Evolutionary conservation across 129 eudicot species (phyloP), one percentile per base, ranked within the genome.

Genomic region (Silybum marianum): DNA sequence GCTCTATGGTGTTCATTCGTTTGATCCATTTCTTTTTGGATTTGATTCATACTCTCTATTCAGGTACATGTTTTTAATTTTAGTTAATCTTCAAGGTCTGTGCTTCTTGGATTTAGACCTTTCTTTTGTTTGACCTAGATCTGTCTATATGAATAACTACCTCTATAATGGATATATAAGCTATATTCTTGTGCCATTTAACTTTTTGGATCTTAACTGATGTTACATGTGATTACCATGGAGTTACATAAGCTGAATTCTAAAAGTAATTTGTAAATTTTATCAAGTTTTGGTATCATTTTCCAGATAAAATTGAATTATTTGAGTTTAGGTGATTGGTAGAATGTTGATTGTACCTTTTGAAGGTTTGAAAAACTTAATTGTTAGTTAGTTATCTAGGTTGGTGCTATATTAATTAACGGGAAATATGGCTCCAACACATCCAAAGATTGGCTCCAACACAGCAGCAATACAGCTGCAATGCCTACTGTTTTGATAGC

Each of bases 401-500:
- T 72, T 51, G 24, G 10, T 19, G 24, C 24, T 19, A 60, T 60
- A 16, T 67, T 28, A 25, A 72, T 63, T 24, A 28, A 51, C 82
- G 62, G 87, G 88, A 30, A 92, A 92, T 76, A 72, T 87, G 79
- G 75, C 91, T 8, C 83, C 91, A 3, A 87, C n/a, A n/a, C n/a
- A n/a, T n/a, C n/a, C n/a, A n/a, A n/a, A n/a, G n/a, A n/a, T n/a
- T n/a, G n/a, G n/a, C n/a, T n/a, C n/a, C n/a, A n/a, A n/a, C n/a
- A n/a, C n/a, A n/a, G n/a, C n/a, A n/a, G n/a, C n/a, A n/a, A n/a
- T n/a, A n/a, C n/a, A n/a, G n/a, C n/a, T n/a, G n/a, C n/a, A n/a
- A n/a, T n/a, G n/a, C n/a, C n/a, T n/a, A n/a, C n/a, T n/a, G n/a
- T n/a, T n/a, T n/a, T n/a, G n/a, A n/a, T n/a, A n/a, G n/a, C n/a